phyloP scores from a whole-genome alignment of 345 rosid species.

The Euphorbia pulcherrima region DNA sequence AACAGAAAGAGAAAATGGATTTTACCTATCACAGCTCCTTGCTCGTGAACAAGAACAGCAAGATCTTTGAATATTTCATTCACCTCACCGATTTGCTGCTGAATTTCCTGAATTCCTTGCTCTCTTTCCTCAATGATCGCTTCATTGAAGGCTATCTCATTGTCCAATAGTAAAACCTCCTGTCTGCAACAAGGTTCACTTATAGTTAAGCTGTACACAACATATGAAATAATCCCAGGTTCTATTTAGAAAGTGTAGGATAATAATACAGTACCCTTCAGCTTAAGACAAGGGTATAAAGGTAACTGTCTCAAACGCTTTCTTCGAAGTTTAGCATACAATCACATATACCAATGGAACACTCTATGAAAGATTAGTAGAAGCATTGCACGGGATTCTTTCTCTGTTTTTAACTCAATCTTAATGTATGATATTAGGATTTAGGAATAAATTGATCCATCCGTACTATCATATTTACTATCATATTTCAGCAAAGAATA shows the following conservation, averaged over 20 bases:
- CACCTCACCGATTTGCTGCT: constrained; percentile 94
- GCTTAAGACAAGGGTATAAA: neutral
- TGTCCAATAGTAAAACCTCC: constrained; percentile 74
- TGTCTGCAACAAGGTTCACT: constrained; percentile 51
- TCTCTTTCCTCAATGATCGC: constrained; percentile 94
- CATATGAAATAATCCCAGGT: neutral
- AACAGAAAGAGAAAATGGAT: constrained; percentile 16
- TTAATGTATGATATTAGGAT: neutral
- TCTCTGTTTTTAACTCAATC: neutral
- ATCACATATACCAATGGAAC: neutral
- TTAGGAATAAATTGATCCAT: neutral
- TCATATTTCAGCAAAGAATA: neutral
- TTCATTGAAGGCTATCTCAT: constrained; percentile 86
- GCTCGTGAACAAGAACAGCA: constrained; percentile 88
- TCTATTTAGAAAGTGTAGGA: neutral
- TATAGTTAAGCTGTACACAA: neutral
- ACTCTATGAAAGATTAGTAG: neutral
- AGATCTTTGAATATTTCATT: constrained; percentile 91
- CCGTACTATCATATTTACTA: neutral
- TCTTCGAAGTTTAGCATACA: neutral
- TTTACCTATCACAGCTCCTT: constrained; percentile 86
- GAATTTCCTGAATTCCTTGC: constrained; percentile 88
- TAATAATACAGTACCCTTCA: neutral
- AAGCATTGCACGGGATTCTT: neutral
- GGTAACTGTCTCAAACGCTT: neutral